phyloP scores from a whole-genome alignment of 805 yeast genomes.

The Ogataea corticis region DNA sequence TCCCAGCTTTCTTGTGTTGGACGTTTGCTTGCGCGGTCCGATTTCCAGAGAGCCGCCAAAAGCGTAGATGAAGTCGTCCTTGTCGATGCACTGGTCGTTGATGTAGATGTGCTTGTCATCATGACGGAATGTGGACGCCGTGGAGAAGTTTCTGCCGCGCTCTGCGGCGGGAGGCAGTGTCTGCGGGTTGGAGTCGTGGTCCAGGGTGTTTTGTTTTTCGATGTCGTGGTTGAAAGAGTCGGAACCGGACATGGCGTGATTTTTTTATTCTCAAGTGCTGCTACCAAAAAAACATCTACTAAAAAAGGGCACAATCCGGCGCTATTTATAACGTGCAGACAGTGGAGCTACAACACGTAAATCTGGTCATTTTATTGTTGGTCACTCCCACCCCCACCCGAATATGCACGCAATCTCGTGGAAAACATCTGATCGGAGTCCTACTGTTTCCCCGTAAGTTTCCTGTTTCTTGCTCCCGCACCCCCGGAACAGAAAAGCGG shows the following conservation, averaged over 20 bases:
- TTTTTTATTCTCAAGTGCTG: too few relatives aligned
- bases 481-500: conserved; percentile 7
- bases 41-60: conserved; percentile 60
- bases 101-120: conserved; percentile 44
- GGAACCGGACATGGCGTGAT: conserved; percentile 19
- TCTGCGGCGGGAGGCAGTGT: conserved; percentile 3
- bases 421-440: conserved; percentile 1
- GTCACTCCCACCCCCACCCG: conserved; percentile 2
- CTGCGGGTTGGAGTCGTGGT: conserved; percentile 9
- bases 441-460: conserved; percentile 2
- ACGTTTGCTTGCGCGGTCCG: conserved; percentile 36
- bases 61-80: conserved; percentile 59
- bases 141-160: conserved; percentile 6
- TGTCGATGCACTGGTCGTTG: conserved; percentile 44
- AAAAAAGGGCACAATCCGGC: background rate
- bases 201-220: conserved; percentile 27
- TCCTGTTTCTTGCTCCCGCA: conserved; percentile 4
- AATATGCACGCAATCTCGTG: too few relatives aligned
- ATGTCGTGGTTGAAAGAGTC: conserved; percentile 29
- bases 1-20: conserved; percentile 31
- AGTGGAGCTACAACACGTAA: too few relatives aligned
- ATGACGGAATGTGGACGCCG: conserved; percentile 35
- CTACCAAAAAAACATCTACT: background rate
- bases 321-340: background rate
- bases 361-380: background rate